Percentiles rank a stretch among this genome's conserved stretches.
These are phyloP conservation scores for Tulasnella sp. DNA, from an alignment of 768 basidiomycete species.

Conservation along the genomic window DNA sequence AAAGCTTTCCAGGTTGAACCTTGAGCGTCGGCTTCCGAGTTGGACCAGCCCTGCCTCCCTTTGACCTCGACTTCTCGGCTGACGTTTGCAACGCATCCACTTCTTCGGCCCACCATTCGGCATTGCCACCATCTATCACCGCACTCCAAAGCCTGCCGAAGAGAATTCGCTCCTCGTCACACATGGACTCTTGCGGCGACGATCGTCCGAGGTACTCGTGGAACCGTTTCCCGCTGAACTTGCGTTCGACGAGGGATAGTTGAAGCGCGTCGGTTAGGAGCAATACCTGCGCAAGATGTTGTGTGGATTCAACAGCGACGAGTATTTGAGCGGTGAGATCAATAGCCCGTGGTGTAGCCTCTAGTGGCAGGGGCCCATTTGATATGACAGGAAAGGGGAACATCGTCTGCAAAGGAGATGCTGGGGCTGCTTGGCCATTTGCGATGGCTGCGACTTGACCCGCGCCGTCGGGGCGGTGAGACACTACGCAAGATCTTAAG, in stretches of 20 bases:
- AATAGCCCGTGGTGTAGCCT: constrained; percentile 14
- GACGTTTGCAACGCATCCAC: not conserved
- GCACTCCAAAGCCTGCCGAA: constrained; percentile 5
- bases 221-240: constrained; percentile 10
- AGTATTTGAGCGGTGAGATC: constrained; percentile 16
- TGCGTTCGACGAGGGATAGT: not conserved
- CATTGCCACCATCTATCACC: constrained; percentile 8
- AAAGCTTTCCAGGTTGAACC: not conserved
- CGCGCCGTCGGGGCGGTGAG: not conserved
- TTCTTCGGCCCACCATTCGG: constrained; percentile 14
- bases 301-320: constrained; percentile 2
- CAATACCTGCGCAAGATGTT: constrained; percentile 12
- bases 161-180: not conserved
- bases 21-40: not conserved
- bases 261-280: not conserved
- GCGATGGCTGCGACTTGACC: not conserved
- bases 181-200: not conserved
- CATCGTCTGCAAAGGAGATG: no score
- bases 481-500: constrained; percentile 5
- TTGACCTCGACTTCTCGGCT: not conserved
- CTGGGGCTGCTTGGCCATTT: no score
- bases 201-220: not conserved
- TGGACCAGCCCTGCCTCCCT: no score
- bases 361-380: not conserved
- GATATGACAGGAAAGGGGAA: not conserved